A percentile compares a stretch with the other conserved stretches of the same genome.
These are phyloP conservation scores for Elsinoe perseae DNA, from an alignment of 2,329 filamentous ascomycete species.

Conservation along the genomic window DNA sequence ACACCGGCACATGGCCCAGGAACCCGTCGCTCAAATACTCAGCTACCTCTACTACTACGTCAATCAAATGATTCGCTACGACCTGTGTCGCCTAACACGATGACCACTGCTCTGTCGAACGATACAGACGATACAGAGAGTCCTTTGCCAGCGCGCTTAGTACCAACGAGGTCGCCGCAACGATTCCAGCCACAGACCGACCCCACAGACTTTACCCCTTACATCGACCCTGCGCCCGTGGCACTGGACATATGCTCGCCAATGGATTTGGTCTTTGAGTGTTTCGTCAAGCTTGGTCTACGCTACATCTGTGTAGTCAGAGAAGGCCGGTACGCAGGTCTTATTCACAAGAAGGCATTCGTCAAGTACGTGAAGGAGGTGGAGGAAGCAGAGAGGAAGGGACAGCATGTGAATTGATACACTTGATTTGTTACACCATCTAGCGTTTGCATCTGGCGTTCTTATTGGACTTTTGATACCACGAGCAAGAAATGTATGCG, in stretches of 20 bases:
- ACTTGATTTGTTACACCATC: not conserved
- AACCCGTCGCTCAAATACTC: slow-evolving; percentile 30
- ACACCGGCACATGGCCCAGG: slow-evolving; percentile 49
- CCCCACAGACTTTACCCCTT: slow-evolving; percentile 79
- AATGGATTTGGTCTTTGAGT: slow-evolving; percentile 93
- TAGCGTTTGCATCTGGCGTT: not conserved
- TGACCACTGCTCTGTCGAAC: not conserved
- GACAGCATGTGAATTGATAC: slow-evolving; percentile 12
- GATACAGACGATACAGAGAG: not conserved
- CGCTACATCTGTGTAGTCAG: slow-evolving; percentile 84
- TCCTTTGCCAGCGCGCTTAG: not conserved
- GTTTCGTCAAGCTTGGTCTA: slow-evolving; percentile 87
- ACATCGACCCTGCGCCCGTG: slow-evolving; percentile 85
- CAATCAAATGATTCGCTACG: slow-evolving; percentile 9
- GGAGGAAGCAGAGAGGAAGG: slow-evolving; percentile 45
- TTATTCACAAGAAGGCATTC: slow-evolving; percentile 96
- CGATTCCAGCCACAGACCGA: slow-evolving; percentile 36
- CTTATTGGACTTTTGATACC: not conserved
- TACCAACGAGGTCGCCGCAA: slow-evolving; percentile 2
- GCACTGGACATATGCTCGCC: slow-evolving; percentile 81
- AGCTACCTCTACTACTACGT: slow-evolving; percentile 3
- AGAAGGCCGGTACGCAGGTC: slow-evolving; percentile 77
- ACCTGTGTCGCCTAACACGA: slow-evolving; percentile 3
- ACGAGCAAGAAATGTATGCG: not conserved
- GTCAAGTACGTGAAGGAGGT: slow-evolving; percentile 87